A percentile compares a stretch with the other conserved stretches of the same genome.
Conservation (phyloP, 345 rosid genomes). For the Schrenkiella parvula region DNA sequence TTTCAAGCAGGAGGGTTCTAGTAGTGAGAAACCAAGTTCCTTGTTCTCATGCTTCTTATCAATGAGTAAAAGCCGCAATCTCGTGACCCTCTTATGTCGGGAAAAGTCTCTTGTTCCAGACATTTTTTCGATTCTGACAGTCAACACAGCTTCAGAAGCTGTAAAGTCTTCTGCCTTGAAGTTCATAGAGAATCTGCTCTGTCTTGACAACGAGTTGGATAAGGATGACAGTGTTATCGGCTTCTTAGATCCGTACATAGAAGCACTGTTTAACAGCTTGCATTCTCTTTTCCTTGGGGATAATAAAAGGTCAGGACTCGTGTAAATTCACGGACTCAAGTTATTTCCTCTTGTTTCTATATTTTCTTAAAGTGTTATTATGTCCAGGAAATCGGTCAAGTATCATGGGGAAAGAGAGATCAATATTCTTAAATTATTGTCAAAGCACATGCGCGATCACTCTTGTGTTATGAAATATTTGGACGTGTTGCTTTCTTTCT, state of each 20-base stretch:
- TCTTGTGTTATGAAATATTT: constrained; percentile 49
- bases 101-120: constrained; percentile 64
- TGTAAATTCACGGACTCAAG: not conserved
- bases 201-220: constrained; percentile 55
- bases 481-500: constrained; percentile 65
- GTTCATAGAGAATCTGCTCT: constrained; percentile 77
- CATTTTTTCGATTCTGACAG: constrained; percentile 70
- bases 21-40: constrained; percentile 92
- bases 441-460: constrained; percentile 53
- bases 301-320: constrained; percentile 55
- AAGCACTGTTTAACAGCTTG: constrained; percentile 61
- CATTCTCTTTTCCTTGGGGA: constrained; percentile 56
- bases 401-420: constrained; percentile 57
- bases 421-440: constrained; percentile 61
- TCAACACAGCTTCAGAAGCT: constrained; percentile 77
- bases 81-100: constrained; percentile 54
- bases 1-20: constrained; percentile 89
- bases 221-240: constrained; percentile 41
- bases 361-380: not conserved
- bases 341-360: constrained; percentile 15
- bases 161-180: constrained; percentile 58
- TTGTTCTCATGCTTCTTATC: constrained; percentile 85
- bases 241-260: constrained; percentile 53
- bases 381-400: constrained; percentile 64
- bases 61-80: constrained; percentile 76